Evolutionary conservation across 2,329 filamentous ascomycete species (phyloP).

Genomic region (Lachnellula suecica): DNA sequence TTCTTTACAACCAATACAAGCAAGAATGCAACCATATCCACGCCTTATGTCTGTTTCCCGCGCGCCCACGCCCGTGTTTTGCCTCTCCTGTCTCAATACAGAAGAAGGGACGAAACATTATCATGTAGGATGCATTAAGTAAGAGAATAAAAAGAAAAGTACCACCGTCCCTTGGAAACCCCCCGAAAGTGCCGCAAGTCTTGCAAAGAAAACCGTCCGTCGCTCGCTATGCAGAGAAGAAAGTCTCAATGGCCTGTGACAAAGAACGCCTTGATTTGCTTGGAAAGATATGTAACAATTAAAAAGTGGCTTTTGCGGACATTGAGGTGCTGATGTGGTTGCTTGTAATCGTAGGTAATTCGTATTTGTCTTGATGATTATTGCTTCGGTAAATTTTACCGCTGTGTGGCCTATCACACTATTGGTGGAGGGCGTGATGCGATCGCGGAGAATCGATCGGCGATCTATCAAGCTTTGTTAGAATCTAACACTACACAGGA

Average conservation of each 20-base stretch:
- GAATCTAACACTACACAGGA: not conserved
- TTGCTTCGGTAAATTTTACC: no score
- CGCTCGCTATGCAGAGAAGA: conserved; percentile 37
- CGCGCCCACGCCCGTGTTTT: conserved; percentile 22
- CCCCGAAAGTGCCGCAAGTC: conserved; percentile 24
- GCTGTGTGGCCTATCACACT: conserved; percentile 6
- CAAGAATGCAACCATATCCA: conserved; percentile 24
- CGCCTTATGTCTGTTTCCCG: conserved; percentile 31
- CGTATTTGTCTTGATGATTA: not conserved
- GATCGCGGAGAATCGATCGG: conserved; percentile 31
- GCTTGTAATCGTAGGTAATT: conserved; percentile 1
- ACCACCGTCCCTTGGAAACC: conserved; percentile 15
- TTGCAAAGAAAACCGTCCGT: conserved; percentile 30
- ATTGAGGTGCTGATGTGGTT: conserved; percentile 6
- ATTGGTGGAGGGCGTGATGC: conserved; percentile 21
- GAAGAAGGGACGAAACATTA: conserved; percentile 29
- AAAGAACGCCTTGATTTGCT: conserved; percentile 33
- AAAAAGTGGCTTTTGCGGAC: conserved; percentile 16
- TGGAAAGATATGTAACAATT: conserved; percentile 33
- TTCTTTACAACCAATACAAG: conserved; percentile 7
- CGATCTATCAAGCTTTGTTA: conserved; percentile 26
- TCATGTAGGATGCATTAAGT: conserved; percentile 34
- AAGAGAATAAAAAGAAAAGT: conserved; percentile 20
- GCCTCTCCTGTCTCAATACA: conserved; percentile 21
- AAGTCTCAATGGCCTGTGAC: conserved; percentile 27